Evolutionary conservation across 2,329 filamentous ascomycete species (phyloP), one percentile per base, ranked within the genome.

Genomic region (Diaporthe eres): DNA sequence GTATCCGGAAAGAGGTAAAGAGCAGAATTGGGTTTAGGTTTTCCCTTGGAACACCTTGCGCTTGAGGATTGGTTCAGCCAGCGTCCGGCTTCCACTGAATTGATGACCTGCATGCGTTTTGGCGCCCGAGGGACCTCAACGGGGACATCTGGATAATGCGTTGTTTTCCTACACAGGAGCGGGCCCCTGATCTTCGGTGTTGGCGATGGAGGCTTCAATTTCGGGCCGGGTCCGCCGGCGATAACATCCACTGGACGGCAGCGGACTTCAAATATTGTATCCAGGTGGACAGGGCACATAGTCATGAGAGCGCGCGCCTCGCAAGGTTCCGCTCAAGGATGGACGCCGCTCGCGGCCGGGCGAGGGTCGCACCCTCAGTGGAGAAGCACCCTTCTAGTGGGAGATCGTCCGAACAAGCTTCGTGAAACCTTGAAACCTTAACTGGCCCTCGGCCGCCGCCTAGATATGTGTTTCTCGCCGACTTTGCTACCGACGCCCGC

Each of bases 291-390:
- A 19, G 17, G 65, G 44, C 65, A 53, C 22, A 42, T 68, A 53
- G 65, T 68, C 65, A 68, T 37, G 65, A 34, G 65, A 68, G 65
- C 65, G 65, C 65, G 65, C 65, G 65, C 65, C 65, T 68, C 47
- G 47, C 65, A 68, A 53, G 65, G 65, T 53, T 68, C 49, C 7
- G 47, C 2, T 68, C 65, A 68, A 53, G 65, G 65, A 53, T 68
- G 31, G 65, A 9, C 47, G 65, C 47, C 31, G 65, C 47, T 68
- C 34, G 63, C 44, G 47, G 63, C 3, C 63, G 44, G 13, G 12
- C 44, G 22, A 37, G 28, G 28, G 63, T 68, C 44, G 47, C 65
- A 68, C 65, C n/a, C 3, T 6, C 3, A 2, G 65, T 68, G 65
- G 65, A 19, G 47, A 68, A 53, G 22, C 28, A 37, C 44, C 63